A percentile compares a stretch with the other conserved stretches of the same genome.
These are phyloP conservation scores for Scytalidium lignicola DNA, from an alignment of 2,329 filamentous ascomycete genomes.

Conservation along the genomic window DNA sequence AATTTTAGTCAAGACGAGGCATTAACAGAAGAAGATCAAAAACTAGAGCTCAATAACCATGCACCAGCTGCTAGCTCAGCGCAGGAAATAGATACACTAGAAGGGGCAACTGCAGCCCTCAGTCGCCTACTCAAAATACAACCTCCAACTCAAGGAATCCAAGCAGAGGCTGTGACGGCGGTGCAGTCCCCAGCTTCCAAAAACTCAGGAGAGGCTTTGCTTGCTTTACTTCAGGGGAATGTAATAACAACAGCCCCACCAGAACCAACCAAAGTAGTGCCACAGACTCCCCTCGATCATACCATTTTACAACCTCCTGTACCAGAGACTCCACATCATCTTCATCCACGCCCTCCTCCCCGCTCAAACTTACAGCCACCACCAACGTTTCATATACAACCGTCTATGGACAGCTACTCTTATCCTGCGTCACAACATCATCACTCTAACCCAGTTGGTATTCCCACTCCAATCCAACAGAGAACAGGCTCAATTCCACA, in stretches of 20 bases:
- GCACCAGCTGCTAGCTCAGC: constrained; percentile 2
- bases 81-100: constrained; percentile 36
- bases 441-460: constrained; percentile 45
- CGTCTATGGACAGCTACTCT: constrained; percentile 32
- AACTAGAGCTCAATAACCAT: constrained; percentile 17
- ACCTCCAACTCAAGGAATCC: constrained; percentile 44
- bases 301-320: constrained; percentile 42
- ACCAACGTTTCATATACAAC: constrained; percentile 41
- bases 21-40: constrained; percentile 55
- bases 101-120: constrained; percentile 43
- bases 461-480: constrained; percentile 25
- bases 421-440: constrained; percentile 39
- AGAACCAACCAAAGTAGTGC: constrained; percentile 25
- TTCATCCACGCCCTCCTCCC: constrained; percentile 45
- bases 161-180: constrained; percentile 22
- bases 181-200: constrained; percentile 11
- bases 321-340: constrained; percentile 54
- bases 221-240: constrained; percentile 45
- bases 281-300: constrained; percentile 52
- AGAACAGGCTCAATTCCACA: constrained; percentile 7
- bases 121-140: constrained; percentile 52
- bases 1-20: constrained; percentile 49
- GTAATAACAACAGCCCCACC: constrained; percentile 11
- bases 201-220: constrained; percentile 41
- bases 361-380: constrained; percentile 41